Evolutionary conservation across 805 yeast species (phyloP), one percentile per base, ranked within the genome.

Genomic region (Kodamaea sagamina): DNA sequence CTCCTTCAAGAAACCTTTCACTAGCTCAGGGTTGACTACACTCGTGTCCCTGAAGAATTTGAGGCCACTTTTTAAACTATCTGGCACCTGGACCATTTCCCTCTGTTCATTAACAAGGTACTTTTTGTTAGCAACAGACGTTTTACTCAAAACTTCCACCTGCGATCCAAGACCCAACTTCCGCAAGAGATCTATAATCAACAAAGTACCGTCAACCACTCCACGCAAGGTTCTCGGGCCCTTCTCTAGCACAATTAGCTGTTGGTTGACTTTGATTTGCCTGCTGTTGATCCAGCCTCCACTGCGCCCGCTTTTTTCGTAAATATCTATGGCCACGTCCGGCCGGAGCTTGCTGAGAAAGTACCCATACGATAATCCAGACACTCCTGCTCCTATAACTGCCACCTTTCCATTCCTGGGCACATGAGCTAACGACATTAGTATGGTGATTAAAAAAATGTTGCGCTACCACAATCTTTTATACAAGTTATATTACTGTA

Each of bases 181-280:
- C 19, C 51, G 54, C 44, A 87, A 56, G 2, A 81, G 70, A 57
- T 86, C 95, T 16, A 84, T 63, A 6, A 86, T 77, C 18, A 87
- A 54, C 22, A 84, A 65, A 0, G 89, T 79, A 0, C 98, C 98
- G 31, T 81, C 81, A 42, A 89, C 85, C 4, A 78, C 78, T 0
- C 96, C 96, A 47, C 97, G 68, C 34, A 93, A 67, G 0, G 98
- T 93, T 39, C 98, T 68, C 0, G 99, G 98, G 0, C 98, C 99
- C 48, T 83, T 84, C 54, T 93, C 98, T 22, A 88, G 61, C 2
- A 72, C 46, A 0, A 75, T 59, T 2, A 52, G 49, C 5, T 54
- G 51, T 8, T 51, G 53, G 13, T 47, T 52, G 9, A 57, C 68
- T 19, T 53, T 53, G 56, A 68, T 37, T 10, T 48, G 51, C 44